Base-by-base conservation (phyloP, 2,329 filamentous ascomycete genomes). In the Elsinoe australis region DNA sequence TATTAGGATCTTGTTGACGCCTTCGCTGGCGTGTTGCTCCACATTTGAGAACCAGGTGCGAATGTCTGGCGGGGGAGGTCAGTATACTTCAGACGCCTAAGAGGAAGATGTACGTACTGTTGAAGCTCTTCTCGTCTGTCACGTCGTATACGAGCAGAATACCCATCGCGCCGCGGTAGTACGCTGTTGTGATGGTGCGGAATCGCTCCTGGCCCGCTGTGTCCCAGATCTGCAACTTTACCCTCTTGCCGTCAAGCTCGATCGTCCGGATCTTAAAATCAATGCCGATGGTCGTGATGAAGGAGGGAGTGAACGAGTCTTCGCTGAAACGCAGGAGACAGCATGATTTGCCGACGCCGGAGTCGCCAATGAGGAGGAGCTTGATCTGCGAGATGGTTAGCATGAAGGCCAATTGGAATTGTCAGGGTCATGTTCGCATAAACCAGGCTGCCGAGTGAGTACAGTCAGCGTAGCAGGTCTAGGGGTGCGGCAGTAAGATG, bases 211-310 rank as follows among this genome's bases (percentile, higher is more conserved):
- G 92, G 49, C 92, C 92, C 47, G 92, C 92, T 19, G 92, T 98
- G 65, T 98, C 92, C 92, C 92, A 98, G 71, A 98, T 98, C 75
- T 98, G 92, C 66, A 98, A 74, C 78, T 98, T 98, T 62, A 98
- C 92, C 54, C 90, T 80, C 80, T 98, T 98, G 66, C 90, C 90
- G 71, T 98, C 92, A 59, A 98, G 77, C 73, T 98, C 92, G 72
- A 98, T 98, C 56, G 92, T 98, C 58, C 92, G 81, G 67, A 98
- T 98, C 79, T 98, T 98, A 76, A 98, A 98, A 73, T 98, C 92
- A 74, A 98, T 96, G 59, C 92, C 92, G 70, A 98, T 98, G 54
- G 92, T 98, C 54, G 89, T 95, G 75, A 95, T 95, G 76, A 95
- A 95, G 59, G 87, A 94, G 34, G 89, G 89, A 47, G 89, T 95